These are phyloP conservation scores for Cadophora sp. DNA, from an alignment of 2,329 filamentous ascomycete species.

Conservation along the genomic window DNA sequence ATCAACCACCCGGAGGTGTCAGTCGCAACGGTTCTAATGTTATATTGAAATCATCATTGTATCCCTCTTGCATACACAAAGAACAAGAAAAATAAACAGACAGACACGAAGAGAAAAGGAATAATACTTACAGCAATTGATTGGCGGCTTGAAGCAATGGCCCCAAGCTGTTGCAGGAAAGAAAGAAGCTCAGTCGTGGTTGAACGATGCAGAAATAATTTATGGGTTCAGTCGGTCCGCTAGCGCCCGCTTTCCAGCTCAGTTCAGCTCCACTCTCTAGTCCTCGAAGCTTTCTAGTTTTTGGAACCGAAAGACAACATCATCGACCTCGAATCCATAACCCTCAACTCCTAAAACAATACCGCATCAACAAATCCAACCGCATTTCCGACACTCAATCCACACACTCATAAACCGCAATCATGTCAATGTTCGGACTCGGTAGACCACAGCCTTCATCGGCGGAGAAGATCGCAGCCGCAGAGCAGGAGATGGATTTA, in stretches of 20 bases:
- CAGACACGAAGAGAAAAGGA: neutral
- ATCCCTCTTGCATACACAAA: slow-evolving; percentile 17
- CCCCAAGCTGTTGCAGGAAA: slow-evolving; percentile 26
- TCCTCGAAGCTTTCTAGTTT: slow-evolving; percentile 35
- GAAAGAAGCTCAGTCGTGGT: neutral
- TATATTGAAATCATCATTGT: slow-evolving; percentile 58
- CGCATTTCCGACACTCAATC: neutral
- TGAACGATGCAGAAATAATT: slow-evolving; percentile 29
- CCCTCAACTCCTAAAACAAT: neutral
- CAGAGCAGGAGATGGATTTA: slow-evolving; percentile 97
- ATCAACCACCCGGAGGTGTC: slow-evolving; percentile 60
- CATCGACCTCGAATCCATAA: slow-evolving; percentile 22
- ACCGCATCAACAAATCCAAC: neutral
- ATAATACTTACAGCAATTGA: slow-evolving; percentile 29
- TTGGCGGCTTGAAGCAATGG: slow-evolving; percentile 24
- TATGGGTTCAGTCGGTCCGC: slow-evolving; percentile 22
- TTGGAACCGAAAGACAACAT: slow-evolving; percentile 25
- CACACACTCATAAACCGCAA: slow-evolving; percentile 40
- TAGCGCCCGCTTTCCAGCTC: slow-evolving; percentile 30
- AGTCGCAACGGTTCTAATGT: slow-evolving; percentile 66
- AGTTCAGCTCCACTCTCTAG: neutral
- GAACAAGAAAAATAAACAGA: neutral
- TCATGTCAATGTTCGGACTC: slow-evolving; percentile 78
- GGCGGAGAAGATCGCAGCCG: slow-evolving; percentile 95
- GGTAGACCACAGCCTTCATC: slow-evolving; percentile 84